A percentile compares a stretch with the other conserved stretches of the same genome.
Evolutionary conservation across 805 yeast genomes (phyloP).

Genomic region (Zygoascus flipseniorum): DNA sequence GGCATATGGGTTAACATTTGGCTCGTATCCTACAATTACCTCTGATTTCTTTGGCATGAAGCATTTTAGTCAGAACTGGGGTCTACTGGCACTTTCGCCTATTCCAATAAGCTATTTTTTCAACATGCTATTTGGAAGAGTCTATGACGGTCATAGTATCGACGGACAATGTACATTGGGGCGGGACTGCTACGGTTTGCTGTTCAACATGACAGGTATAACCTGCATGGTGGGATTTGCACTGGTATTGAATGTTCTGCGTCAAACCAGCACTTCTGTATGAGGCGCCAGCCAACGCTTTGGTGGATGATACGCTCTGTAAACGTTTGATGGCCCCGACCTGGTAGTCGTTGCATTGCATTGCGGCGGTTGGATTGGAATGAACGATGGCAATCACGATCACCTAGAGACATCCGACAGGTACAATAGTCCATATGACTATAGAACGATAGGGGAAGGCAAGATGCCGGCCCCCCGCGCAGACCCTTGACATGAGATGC

Average conservation of each 20-base stretch:
- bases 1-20: conserved; percentile 66
- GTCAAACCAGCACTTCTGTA: background rate
- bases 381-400: too few relatives aligned
- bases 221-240: background rate
- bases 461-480: too few relatives aligned
- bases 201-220: background rate
- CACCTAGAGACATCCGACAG: too few relatives aligned
- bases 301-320: too few relatives aligned
- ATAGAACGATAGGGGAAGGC: too few relatives aligned
- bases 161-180: background rate
- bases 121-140: conserved; percentile 53
- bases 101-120: conserved; percentile 50
- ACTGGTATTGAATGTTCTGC: background rate
- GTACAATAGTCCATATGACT: too few relatives aligned
- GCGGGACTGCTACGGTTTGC: background rate
- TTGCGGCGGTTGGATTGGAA: too few relatives aligned
- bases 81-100: conserved; percentile 59
- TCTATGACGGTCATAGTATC: conserved; percentile 43
- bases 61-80: conserved; percentile 66
- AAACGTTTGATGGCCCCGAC: too few relatives aligned
- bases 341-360: too few relatives aligned
- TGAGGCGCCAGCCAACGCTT: too few relatives aligned
- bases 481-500: too few relatives aligned
- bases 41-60: conserved; percentile 66
- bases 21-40: conserved; percentile 67